Conservation (phyloP, 2,329 filamentous ascomycete genomes). For the Cladophialophora carrionii region DNA sequence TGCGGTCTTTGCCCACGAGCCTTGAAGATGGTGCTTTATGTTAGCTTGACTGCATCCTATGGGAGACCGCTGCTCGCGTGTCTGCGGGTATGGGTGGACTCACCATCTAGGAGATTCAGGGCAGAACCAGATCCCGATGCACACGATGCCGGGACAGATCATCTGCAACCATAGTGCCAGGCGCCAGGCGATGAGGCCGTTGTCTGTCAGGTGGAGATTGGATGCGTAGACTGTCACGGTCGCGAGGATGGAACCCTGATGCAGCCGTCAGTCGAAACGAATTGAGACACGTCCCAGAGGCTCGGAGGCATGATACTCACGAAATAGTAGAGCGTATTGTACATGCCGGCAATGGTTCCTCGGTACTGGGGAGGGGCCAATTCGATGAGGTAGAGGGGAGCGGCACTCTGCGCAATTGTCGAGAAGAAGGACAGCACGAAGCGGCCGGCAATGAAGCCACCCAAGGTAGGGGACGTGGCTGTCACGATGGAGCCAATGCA, state of each 20-base stretch:
- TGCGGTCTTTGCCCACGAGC: slow-evolving; percentile 62
- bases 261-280: background rate
- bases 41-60: background rate
- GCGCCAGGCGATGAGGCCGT: slow-evolving; percentile 54
- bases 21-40: slow-evolving; percentile 53
- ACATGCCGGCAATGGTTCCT: slow-evolving; percentile 48
- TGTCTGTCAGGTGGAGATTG: slow-evolving; percentile 37
- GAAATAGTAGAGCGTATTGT: slow-evolving; percentile 44
- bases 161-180: slow-evolving; percentile 61
- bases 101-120: slow-evolving; percentile 54
- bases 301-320: background rate
- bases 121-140: slow-evolving; percentile 56
- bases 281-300: background rate
- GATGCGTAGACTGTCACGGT: slow-evolving; percentile 22
- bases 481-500: slow-evolving; percentile 44
- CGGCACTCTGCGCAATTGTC: slow-evolving; percentile 52
- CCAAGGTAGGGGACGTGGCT: slow-evolving; percentile 42
- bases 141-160: slow-evolving; percentile 52
- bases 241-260: slow-evolving; percentile 39
- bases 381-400: slow-evolving; percentile 58
- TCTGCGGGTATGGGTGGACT: background rate
- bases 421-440: slow-evolving; percentile 48
- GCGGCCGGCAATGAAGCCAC: slow-evolving; percentile 55
- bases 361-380: slow-evolving; percentile 49
- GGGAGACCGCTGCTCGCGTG: background rate